phyloP scores from a whole-genome alignment of 352 stramenopile species.

The Phytopythium oedochilum region DNA sequence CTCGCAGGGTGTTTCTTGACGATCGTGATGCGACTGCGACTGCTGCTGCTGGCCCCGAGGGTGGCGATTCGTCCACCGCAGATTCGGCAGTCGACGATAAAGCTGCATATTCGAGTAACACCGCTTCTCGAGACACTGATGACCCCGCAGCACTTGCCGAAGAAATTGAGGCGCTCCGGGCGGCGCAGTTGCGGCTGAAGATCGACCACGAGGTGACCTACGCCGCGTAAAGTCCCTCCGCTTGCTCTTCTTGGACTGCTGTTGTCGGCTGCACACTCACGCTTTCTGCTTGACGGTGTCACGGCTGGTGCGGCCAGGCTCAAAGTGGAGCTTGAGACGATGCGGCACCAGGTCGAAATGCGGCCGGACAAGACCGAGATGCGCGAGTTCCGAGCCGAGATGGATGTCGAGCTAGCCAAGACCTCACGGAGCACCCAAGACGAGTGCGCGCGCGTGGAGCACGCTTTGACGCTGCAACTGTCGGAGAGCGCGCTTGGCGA shows the following conservation, averaged over 20 bases:
- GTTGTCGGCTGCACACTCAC: background rate
- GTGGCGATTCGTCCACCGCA: background rate
- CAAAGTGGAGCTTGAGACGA: conserved; percentile 32
- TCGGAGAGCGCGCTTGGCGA: conserved; percentile 32
- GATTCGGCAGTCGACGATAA: background rate
- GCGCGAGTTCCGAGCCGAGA: conserved; percentile 34
- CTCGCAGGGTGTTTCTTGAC: background rate
- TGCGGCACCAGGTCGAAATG: conserved; percentile 31
- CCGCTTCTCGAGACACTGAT: background rate
- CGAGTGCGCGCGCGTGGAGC: conserved; percentile 21
- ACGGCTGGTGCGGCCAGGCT: conserved; percentile 8
- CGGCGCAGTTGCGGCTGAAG: conserved; percentile 47
- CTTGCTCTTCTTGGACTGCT: no score
- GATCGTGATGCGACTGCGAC: background rate
- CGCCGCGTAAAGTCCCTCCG: conserved; percentile 10
- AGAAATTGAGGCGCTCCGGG: conserved; percentile 49
- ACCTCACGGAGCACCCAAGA: conserved; percentile 16
- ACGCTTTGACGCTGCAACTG: conserved; percentile 29
- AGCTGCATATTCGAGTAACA: no score
- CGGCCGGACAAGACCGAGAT: conserved; percentile 28
- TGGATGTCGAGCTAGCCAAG: conserved; percentile 19
- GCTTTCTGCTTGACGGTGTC: background rate
- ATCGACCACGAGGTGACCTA: conserved; percentile 50
- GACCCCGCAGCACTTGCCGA: conserved; percentile 26
- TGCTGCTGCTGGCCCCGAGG: background rate